A percentile compares a stretch with the other conserved stretches of the same genome.
Evolutionary conservation across 352 stramenopile genomes (phyloP).

Genomic region (Pythium pyrilobum): DNA sequence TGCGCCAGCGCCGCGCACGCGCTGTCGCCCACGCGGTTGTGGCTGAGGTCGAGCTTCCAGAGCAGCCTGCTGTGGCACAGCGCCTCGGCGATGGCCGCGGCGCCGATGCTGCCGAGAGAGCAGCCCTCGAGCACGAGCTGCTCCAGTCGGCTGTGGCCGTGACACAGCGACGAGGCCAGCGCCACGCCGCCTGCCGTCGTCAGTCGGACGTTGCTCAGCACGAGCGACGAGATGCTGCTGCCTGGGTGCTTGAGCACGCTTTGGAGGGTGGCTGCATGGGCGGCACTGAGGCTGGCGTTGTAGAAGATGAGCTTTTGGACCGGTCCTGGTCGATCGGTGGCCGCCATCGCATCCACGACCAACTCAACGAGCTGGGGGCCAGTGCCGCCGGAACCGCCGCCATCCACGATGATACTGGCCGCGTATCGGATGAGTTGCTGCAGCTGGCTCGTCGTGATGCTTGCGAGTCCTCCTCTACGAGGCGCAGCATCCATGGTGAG

Average conservation of each 20-base stretch:
- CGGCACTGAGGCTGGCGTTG: constrained; percentile 43
- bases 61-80: constrained; percentile 39
- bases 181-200: constrained; percentile 27
- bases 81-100: constrained; percentile 42
- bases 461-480: constrained; percentile 30
- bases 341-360: constrained; percentile 39
- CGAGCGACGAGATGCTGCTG: constrained; percentile 40
- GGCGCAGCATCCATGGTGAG: too few species aligned
- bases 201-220: constrained; percentile 54
- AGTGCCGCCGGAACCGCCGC: constrained; percentile 8
- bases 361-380: constrained; percentile 37
- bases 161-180: constrained; percentile 39
- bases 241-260: constrained; percentile 29
- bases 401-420: constrained; percentile 56
- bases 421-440: constrained; percentile 52
- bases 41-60: constrained; percentile 71
- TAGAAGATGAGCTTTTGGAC: constrained; percentile 67
- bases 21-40: constrained; percentile 59
- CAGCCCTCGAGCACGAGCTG: constrained; percentile 72
- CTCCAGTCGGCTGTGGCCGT: constrained; percentile 45
- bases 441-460: constrained; percentile 34
- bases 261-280: constrained; percentile 28
- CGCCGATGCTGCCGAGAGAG: constrained; percentile 41
- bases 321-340: constrained; percentile 21
- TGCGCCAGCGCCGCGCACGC: constrained; percentile 31